Evolutionary conservation across 768 basidiomycete species (phyloP).

Genomic region (Boletus vinaceobasis): DNA sequence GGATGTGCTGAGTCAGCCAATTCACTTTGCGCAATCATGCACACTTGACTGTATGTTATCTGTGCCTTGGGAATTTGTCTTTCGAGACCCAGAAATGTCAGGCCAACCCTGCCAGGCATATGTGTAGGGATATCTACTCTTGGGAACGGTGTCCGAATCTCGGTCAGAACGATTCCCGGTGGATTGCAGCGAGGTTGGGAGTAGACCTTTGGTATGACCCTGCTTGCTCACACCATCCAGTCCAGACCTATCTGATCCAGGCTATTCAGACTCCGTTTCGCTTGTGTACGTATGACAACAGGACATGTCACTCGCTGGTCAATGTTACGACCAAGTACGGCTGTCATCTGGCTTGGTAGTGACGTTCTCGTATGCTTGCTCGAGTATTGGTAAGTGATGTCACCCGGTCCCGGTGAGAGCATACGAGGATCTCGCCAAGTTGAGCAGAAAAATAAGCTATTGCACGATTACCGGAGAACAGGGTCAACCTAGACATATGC

Average conservation of each 20-base stretch:
- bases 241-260: not conserved
- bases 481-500: slow-evolving; percentile 39
- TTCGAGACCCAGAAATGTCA: not conserved
- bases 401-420: no score
- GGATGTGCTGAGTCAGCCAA: slow-evolving; percentile 15
- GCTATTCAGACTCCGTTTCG: slow-evolving; percentile 3
- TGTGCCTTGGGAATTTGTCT: not conserved
- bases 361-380: no score
- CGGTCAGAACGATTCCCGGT: no score
- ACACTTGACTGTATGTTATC: not conserved
- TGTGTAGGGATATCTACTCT: not conserved
- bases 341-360: not conserved
- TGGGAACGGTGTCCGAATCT: no score
- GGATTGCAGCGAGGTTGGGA: no score
- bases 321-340: not conserved
- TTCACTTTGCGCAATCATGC: not conserved
- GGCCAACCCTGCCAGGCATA: not conserved
- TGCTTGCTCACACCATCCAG: not conserved
- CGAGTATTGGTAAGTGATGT: no score
- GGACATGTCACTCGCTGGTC: not conserved
- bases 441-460: slow-evolving; percentile 26
- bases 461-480: slow-evolving; percentile 33
- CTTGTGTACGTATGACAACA: not conserved
- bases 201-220: no score
- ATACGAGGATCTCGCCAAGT: slow-evolving; percentile 2